Base-by-base conservation (phyloP, 352 stramenopile genomes). In the Phytopythium cucurbitacearum region DNA sequence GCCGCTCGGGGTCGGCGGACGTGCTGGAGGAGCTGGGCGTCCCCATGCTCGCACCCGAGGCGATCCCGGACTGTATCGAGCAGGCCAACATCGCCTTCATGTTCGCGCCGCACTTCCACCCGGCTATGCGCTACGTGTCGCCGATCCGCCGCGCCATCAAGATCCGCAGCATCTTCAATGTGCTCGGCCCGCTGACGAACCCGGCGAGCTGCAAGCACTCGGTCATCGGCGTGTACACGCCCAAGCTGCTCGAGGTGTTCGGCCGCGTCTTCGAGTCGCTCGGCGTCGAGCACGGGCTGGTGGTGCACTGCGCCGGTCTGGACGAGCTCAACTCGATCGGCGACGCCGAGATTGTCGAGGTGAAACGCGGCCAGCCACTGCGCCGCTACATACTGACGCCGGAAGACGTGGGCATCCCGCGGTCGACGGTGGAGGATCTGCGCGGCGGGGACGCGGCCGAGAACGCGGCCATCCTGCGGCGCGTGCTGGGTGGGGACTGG, bases 181-280 rank as follows among this genome's bases (percentile, higher is more conserved):
- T 99, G 50, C 76, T 99, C 15, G 97, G 97, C 11, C 97, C 97
- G 33, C 91, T 99, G 64, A 91, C 98, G 4, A 99, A 99, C 77
- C 95, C 97, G 3, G 96, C 97, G 0, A 74, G 84, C 21, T 98
- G 97, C 49, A 90, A 98, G 64, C 84, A 81, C 44, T 79, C 97
- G 35, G 95, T 99, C n/a, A 99, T 99, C 65, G 97, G 97, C 51
- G 97, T 99, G 8, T 99, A 99, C 67, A 91, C 96, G 51, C 91
- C 97, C 5, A 63, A 86, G 5, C 72, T 99, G 12, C 72, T 99
- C 12, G 72, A 88, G 28, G 58, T 95, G 7, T 94, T 96, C 59
- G 88, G 81, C 28, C 60, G 82, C 32, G 82, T 93, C 53, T 71
- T 91, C 59, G 62, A 97, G 61, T 75, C 96, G 35, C 84, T 98